phyloP scores from a whole-genome alignment of 805 yeast species.

The Candida cerambycidarum region DNA sequence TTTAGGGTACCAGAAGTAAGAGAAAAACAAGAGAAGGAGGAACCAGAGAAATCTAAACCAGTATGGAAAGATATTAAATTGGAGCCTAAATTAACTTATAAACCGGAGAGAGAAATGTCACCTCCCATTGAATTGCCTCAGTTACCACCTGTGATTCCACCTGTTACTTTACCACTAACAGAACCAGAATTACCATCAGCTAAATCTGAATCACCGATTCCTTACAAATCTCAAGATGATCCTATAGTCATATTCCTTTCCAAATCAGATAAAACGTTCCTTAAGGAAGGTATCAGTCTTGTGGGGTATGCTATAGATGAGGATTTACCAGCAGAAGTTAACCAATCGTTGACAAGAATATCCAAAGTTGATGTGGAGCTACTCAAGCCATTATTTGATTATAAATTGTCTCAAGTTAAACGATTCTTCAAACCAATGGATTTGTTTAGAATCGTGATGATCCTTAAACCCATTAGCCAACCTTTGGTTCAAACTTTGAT shows the following conservation, averaged over 20 bases:
- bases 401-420: slow-evolving; percentile 22
- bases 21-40: background rate
- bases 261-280: slow-evolving; percentile 29
- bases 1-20: background rate
- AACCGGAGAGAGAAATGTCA: background rate
- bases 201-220: background rate
- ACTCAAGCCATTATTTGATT: slow-evolving; percentile 31
- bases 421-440: slow-evolving; percentile 33
- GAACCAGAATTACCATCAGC: background rate
- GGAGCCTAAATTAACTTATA: slow-evolving; percentile 1
- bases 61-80: no score
- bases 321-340: slow-evolving; percentile 26
- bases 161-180: no score
- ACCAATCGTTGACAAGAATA: slow-evolving; percentile 22
- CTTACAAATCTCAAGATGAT: slow-evolving; percentile 19
- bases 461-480: slow-evolving; percentile 22
- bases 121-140: background rate
- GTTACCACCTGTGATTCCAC: background rate
- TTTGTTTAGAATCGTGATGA: slow-evolving; percentile 31
- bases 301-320: slow-evolving; percentile 41
- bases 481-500: slow-evolving; percentile 23
- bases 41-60: background rate
- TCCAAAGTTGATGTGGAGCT: slow-evolving; percentile 30
- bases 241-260: slow-evolving; percentile 37
- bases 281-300: slow-evolving; percentile 36